A percentile compares a stretch with the other conserved stretches of the same genome.
Evolutionary conservation across 192 early-diverging fungal species (phyloP).

Genomic region (Coemansia sp.): DNA sequence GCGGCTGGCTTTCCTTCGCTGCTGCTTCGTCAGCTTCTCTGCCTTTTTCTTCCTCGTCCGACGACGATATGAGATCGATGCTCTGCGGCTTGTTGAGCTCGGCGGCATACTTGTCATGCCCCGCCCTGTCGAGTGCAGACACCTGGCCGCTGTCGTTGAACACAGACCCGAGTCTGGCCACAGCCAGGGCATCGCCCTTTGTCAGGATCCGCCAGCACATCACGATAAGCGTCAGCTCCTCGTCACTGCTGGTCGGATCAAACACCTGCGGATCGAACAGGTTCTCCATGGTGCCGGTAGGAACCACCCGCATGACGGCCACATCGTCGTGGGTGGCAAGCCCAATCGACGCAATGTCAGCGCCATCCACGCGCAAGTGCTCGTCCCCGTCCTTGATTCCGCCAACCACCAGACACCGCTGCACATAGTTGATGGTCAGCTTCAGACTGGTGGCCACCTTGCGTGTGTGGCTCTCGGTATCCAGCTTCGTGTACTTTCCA

Average conservation of each 20-base stretch:
- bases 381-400: constrained; percentile 22
- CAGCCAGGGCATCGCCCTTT: background rate
- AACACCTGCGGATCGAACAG: constrained; percentile 28
- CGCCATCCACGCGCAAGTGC: constrained; percentile 15
- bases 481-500: constrained; percentile 17
- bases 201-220: constrained; percentile 15
- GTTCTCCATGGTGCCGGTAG: constrained; percentile 29
- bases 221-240: constrained; percentile 15
- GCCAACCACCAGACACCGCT: constrained; percentile 16
- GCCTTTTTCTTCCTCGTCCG: constrained; percentile 23
- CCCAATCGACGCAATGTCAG: constrained; percentile 29
- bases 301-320: constrained; percentile 28
- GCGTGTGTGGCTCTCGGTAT: background rate
- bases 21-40: background rate
- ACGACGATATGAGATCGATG: constrained; percentile 40
- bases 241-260: constrained; percentile 30
- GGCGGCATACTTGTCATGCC: constrained; percentile 9
- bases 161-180: constrained; percentile 6
- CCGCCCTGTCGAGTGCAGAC: background rate
- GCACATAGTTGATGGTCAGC: constrained; percentile 17
- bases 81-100: constrained; percentile 33
- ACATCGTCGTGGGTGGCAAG: constrained; percentile 6
- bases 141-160: constrained; percentile 12
- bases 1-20: background rate
- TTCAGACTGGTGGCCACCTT: constrained; percentile 3